A percentile compares a stretch with the other conserved stretches of the same genome.
These are phyloP conservation scores for Sphaerobolus stellatus DNA, from an alignment of 1,284 basidiomycete genomes.

Conservation along the genomic window DNA sequence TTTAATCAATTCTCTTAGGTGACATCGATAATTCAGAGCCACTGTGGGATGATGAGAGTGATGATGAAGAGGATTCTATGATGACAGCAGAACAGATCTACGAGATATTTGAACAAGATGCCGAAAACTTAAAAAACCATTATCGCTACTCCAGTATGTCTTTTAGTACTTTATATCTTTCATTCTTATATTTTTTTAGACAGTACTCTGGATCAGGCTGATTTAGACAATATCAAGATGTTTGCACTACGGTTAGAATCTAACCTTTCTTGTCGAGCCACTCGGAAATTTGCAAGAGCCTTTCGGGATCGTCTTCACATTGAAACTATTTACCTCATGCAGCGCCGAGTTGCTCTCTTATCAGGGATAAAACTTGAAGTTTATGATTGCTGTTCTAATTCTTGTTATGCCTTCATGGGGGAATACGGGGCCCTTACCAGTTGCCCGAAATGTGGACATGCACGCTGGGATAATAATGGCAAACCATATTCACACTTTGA, in stretches of 20 bases:
- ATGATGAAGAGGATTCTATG: too few species aligned
- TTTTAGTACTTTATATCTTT: too few species aligned
- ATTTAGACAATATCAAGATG: too few species aligned
- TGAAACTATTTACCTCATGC: not conserved
- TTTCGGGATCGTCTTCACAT: not conserved
- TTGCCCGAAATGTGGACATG: conserved; percentile 35
- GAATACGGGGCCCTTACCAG: conserved; percentile 18
- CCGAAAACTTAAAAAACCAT: too few species aligned
- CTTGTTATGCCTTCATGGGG: conserved; percentile 35
- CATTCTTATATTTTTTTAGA: too few species aligned
- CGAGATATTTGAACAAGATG: too few species aligned
- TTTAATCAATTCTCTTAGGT: too few species aligned
- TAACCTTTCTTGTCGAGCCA: not conserved
- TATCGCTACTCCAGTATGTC: too few species aligned
- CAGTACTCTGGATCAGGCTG: too few species aligned
- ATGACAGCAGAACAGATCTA: too few species aligned
- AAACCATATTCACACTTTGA: conserved; percentile 21
- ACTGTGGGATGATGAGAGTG: too few species aligned
- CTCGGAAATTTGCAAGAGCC: not conserved
- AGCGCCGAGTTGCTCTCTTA: not conserved
- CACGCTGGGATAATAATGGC: conserved; percentile 21
- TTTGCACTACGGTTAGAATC: not conserved
- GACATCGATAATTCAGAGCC: too few species aligned
- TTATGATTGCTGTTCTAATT: not conserved
- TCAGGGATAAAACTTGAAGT: not conserved